Evolutionary conservation across 192 early-diverging fungal species (phyloP).

Genomic region (Coemansia sp.): DNA sequence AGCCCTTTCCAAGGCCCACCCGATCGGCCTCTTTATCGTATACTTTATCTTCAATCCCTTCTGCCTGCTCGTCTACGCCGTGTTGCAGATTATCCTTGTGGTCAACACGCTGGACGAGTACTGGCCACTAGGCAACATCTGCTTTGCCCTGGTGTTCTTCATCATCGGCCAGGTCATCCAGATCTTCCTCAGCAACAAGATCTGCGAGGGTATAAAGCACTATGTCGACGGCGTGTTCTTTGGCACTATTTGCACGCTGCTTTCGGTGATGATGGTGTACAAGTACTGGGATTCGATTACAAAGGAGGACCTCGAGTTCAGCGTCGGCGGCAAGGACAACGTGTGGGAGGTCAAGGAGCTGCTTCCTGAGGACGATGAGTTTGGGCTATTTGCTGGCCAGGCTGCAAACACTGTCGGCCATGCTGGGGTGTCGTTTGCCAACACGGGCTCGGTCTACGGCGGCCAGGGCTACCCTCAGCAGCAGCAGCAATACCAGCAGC

Average conservation of each 20-base stretch:
- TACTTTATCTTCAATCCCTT: conserved; percentile 88
- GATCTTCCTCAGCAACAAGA: conserved; percentile 77
- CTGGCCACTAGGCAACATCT: conserved; percentile 95
- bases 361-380: conserved; percentile 57
- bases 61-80: conserved; percentile 82
- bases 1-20: conserved; percentile 64
- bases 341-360: conserved; percentile 84
- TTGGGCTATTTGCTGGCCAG: conserved; percentile 53
- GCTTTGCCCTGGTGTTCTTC: conserved; percentile 89
- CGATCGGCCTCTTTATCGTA: conserved; percentile 79
- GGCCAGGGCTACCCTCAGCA: conserved; percentile 37
- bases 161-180: conserved; percentile 82
- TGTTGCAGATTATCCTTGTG: conserved; percentile 93
- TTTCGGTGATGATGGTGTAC: conserved; percentile 99
- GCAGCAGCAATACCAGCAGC: conserved; percentile 20
- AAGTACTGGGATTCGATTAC: conserved; percentile 99
- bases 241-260: conserved; percentile 84
- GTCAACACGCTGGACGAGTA: conserved; percentile 93
- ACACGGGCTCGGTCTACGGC: conserved; percentile 47
- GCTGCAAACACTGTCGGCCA: conserved; percentile 55
- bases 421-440: conserved; percentile 54
- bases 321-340: conserved; percentile 73
- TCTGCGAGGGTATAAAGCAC: conserved; percentile 90
- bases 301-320: conserved; percentile 97
- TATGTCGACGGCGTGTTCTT: conserved; percentile 99